Percentiles rank a stretch among this genome's conserved stretches.
Conservation (phyloP, 768 basidiomycete genomes). For the Mycena amicta region DNA sequence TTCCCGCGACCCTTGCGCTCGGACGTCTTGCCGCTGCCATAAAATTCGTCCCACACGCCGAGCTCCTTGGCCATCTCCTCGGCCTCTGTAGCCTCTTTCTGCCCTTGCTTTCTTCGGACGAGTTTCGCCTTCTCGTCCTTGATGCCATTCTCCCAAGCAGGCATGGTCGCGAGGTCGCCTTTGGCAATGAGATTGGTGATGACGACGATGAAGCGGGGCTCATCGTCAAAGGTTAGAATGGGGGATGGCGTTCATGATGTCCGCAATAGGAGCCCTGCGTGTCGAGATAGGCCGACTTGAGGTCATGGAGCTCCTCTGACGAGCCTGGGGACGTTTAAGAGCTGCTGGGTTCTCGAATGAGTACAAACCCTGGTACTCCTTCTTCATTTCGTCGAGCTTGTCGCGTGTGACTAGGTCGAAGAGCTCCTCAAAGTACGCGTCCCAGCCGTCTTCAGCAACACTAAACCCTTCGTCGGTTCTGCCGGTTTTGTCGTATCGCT, state of each 20-base stretch:
- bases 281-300: conserved; percentile 73
- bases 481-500: conserved; percentile 84
- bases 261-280: conserved; percentile 73
- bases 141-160: conserved; percentile 68
- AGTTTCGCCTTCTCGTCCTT: conserved; percentile 82
- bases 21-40: conserved; percentile 72
- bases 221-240: conserved; percentile 85
- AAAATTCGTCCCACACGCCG: conserved; percentile 94
- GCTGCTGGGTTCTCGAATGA: background rate
- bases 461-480: conserved; percentile 81
- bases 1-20: conserved; percentile 52
- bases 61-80: conserved; percentile 83
- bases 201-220: conserved; percentile 74
- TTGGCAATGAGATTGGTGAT: conserved; percentile 69
- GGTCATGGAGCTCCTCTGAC: conserved; percentile 78
- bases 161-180: conserved; percentile 55
- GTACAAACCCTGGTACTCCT: conserved; percentile 82
- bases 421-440: conserved; percentile 89
- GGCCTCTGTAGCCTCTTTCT: conserved; percentile 83
- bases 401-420: conserved; percentile 86
- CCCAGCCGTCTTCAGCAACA: conserved; percentile 90
- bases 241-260: conserved; percentile 84
- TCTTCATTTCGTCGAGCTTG: conserved; percentile 91
- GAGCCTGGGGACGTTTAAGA: conserved; percentile 58
- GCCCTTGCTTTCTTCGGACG: conserved; percentile 69